These are phyloP conservation scores for Fraxinus americana DNA, from an alignment of 257 asterid species.

Conservation along the genomic window DNA sequence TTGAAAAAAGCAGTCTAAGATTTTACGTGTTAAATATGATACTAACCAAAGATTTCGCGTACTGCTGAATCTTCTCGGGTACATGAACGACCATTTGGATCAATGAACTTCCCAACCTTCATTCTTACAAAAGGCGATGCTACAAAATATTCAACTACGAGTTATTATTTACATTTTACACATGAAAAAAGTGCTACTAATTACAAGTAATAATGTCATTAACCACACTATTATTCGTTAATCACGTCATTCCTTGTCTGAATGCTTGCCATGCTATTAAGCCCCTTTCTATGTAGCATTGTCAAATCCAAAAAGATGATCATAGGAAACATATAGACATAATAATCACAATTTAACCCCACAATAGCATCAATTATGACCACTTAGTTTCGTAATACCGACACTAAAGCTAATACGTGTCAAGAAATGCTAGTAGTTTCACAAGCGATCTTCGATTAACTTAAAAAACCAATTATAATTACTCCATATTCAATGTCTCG, in stretches of 20 bases:
- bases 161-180: neutral
- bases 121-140: no score
- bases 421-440: neutral
- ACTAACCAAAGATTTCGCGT: no score
- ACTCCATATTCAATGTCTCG: no score
- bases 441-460: neutral
- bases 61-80: no score
- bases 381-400: neutral
- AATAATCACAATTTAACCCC: constrained; percentile 5
- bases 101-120: no score
- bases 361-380: neutral
- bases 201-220: neutral
- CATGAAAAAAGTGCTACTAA: neutral
- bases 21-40: no score
- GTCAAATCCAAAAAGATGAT: neutral
- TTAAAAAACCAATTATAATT: no score
- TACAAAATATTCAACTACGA: no score
- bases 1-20: no score
- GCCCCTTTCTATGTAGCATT: neutral
- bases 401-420: neutral
- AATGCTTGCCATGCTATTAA: neutral
- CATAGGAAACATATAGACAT: neutral
- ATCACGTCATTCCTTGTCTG: neutral
- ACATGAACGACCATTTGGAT: no score
- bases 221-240: neutral